Evolutionary conservation across 2,329 filamentous ascomycete species (phyloP).

Genomic region (Xylariaceae sp.): DNA sequence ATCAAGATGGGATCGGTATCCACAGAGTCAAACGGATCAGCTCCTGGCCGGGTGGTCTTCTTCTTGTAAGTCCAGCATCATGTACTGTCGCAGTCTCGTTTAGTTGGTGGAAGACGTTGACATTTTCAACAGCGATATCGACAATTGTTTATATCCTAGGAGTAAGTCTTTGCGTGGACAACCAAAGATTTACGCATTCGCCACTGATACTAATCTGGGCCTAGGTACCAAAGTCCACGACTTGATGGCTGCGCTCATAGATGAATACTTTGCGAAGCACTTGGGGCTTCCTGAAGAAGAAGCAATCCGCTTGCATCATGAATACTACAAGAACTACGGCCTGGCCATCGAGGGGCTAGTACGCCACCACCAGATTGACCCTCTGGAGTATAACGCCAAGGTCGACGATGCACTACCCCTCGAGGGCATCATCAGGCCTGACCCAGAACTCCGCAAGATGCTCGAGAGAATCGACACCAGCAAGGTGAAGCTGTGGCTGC

Average conservation of each 20-base stretch:
- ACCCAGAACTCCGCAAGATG: constrained; percentile 69
- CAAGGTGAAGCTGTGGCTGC: constrained; percentile 87
- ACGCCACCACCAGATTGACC: constrained; percentile 90
- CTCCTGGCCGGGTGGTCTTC: constrained; percentile 35
- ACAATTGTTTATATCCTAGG: constrained; percentile 94
- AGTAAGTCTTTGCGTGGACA: constrained; percentile 49
- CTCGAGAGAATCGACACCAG: constrained; percentile 78
- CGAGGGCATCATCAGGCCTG: constrained; percentile 77
- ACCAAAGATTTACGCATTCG: background rate
- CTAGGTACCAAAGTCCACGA: constrained; percentile 77
- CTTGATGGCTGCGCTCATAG: constrained; percentile 82
- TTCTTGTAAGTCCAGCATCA: constrained; percentile 40
- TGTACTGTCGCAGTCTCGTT: background rate
- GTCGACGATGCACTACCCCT: constrained; percentile 94
- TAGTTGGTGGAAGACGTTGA: constrained; percentile 19
- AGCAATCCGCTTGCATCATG: constrained; percentile 79
- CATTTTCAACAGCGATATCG: constrained; percentile 80
- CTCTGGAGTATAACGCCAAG: constrained; percentile 88
- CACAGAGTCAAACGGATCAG: constrained; percentile 21
- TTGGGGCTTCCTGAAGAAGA: constrained; percentile 73
- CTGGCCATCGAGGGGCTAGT: constrained; percentile 96
- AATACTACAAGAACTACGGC: constrained; percentile 95
- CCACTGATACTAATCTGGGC: constrained; percentile 16
- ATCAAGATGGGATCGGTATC: constrained; percentile 28
- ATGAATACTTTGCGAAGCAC: constrained; percentile 62